Conservation (phyloP, 2,329 filamentous ascomycete species). For the Allantophomopsis lycopodina region DNA sequence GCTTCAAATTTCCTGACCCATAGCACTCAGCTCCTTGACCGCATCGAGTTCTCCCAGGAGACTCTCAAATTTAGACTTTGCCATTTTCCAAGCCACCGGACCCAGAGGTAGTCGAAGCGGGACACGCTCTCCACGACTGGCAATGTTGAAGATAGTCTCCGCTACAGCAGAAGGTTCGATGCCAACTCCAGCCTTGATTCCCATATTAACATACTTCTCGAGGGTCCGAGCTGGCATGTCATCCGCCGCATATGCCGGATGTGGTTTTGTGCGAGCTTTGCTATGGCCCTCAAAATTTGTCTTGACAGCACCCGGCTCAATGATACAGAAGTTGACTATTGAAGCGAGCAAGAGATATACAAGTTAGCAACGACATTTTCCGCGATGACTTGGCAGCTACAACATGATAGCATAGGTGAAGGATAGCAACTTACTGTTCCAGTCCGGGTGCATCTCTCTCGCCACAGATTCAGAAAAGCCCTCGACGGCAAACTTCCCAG, state of each 20-base stretch:
- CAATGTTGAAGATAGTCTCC: constrained; percentile 10
- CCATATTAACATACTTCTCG: constrained; percentile 9
- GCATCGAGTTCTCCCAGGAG: no score
- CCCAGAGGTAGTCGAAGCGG: constrained; percentile 12
- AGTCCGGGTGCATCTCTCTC: no score
- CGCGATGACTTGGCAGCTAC: no score
- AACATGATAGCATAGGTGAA: no score
- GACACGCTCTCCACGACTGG: constrained; percentile 10
- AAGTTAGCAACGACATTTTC: no score
- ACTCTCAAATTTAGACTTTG: constrained; percentile 11
- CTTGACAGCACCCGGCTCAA: constrained; percentile 26
- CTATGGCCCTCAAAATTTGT: constrained; percentile 24
- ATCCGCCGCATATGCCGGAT: constrained; percentile 11
- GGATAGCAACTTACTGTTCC: no score
- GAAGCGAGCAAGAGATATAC: no score
- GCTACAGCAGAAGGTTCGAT: constrained; percentile 10
- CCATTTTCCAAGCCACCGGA: constrained; percentile 9
- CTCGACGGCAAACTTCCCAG: no score
- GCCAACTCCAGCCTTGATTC: constrained; percentile 8
- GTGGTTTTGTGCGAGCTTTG: constrained; percentile 10
- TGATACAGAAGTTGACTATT: no score
- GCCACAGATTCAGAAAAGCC: no score
- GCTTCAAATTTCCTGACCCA: no score
- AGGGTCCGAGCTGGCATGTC: constrained; percentile 19
- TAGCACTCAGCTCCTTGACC: no score